Evolutionary conservation across 371 early-diverging fungal genomes (phyloP), one percentile per base, ranked within the genome.

Genomic region (Neoconidiobolus thromboides): DNA sequence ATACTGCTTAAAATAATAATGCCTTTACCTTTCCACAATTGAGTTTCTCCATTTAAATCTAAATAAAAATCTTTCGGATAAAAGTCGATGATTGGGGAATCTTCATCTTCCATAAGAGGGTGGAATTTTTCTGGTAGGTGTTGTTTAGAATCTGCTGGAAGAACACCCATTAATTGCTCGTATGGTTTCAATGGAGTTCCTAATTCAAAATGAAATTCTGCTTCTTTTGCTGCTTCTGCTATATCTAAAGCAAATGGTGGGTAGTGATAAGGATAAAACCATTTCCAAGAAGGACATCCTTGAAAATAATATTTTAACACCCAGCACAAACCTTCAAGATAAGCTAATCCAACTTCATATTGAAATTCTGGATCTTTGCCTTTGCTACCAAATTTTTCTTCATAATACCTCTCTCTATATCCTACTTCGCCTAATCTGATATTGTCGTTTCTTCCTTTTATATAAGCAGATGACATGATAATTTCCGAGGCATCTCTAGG

Each of bases 231-330:
- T 63, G 86, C 82, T 48, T 80, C 74, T 7, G 26, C 39, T 67
- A 98, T 89, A 70, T 96, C 94, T 2, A 83, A 81, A 1, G 91
- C 89, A 73, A 93, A 89, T 7, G 99, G 99, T 15, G 99, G 91
- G 71, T 96, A 99, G 71, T 98, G 91, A 70, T 88, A 91, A 1
- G 98, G 98, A 68, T 89, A 99, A 74, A 84, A 98, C 96, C 96
- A 99, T 43, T 87, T 82, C 99, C 99, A 99, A 26, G 93, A 91
- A 9, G 83, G 88, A 61, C 87, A 86, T 15, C 96, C 82, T 66
- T 84, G 79, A 69, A 92, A 93, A 67, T 99, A 99, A 71, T 99
- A 99, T 64, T 83, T 82, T 60, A 96, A 82, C 37, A 98, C 93
- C 99, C 99, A 99, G 64, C 87, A 85, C 42, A 99, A 76, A n/a